Base-by-base conservation (phyloP, 768 basidiomycete species). In the Trametes coccinea region DNA sequence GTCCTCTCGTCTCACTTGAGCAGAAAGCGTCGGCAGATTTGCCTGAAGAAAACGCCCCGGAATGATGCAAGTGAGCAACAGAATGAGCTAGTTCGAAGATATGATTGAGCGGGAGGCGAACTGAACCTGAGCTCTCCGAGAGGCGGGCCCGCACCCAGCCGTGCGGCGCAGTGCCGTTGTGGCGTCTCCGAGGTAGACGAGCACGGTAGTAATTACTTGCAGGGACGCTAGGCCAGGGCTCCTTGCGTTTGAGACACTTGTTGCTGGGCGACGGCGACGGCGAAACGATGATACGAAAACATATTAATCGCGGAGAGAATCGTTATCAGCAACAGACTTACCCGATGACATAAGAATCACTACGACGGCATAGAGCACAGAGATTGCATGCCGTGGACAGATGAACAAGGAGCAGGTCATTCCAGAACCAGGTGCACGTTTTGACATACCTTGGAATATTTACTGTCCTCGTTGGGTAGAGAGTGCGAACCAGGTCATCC, bases 151-250 rank as follows among this genome's bases (percentile, higher is more conserved):
- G 11, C 5, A 11, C 6, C 5, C 34, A 37, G 34, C 5, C 34
- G 34, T 11, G 6, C 11, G 34, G 6, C 34, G 34, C 46, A 13
- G 17, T 27, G 13, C 22, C 59, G 43, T 53, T 60, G 52, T 60
- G 59, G 59, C 59, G 59, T 39, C 13, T 14, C 52, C 59, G 46
- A 53, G 40, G n/a, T 46, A 17, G 33, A 37, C 59, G 5, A 29
- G 39, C 22, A 39, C 29, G 46, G 59, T 43, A 48, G 30, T 31
- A 13, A 29, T 33, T 31, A 10, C 48, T 11, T 14, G 6, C 48
- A 29, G 48, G 13, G 30, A 47, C 48, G 13, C 7, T 13, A 47
- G 30, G 27, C 29, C 13, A 3, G 30, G 48, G 13, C 48, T 49
- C 17, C 30, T 33, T 29, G 48, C 27, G 13, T 5, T 3, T 33